Evolutionary conservation across 2,329 filamentous ascomycete species (phyloP), one percentile per base, ranked within the genome.

Genomic region (Cyphellophora europaea): DNA sequence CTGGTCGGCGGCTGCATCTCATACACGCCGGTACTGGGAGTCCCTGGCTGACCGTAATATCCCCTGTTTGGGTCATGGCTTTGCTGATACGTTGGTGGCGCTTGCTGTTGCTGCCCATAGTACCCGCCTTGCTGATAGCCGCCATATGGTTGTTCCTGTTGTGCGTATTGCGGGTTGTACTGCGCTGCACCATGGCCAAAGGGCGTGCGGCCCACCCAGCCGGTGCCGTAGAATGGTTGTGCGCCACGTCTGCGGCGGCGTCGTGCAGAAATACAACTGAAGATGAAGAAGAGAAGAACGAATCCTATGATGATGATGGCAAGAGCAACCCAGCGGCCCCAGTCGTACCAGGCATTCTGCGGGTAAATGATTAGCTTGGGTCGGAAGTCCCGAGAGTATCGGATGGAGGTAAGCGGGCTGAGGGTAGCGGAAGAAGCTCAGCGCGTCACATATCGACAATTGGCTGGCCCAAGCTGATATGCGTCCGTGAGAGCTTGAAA

Each of bases 321-420:
- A 14, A 85, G 69, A 13, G 88, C 72, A 30, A 93, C 74, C 86
- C 86, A 94, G 45, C 87, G 79, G 12, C 83, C 85, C 76, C 84
- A 93, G 49, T 63, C 67, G 48, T 74, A 66, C 86, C 85, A 93
- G 29, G 57, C 56, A n/a, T n/a, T n/a, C n/a, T n/a, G n/a, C n/a
- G n/a, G n/a, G n/a, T n/a, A n/a, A n/a, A n/a, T n/a, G n/a, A n/a
- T n/a, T n/a, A n/a, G n/a, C n/a, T n/a, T n/a, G n/a, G n/a, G n/a
- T n/a, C n/a, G n/a, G n/a, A n/a, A n/a, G n/a, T n/a, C n/a, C n/a
- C n/a, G n/a, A n/a, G n/a, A n/a, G n/a, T n/a, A n/a, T n/a, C n/a
- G n/a, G n/a, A n/a, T n/a, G n/a, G n/a, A n/a, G n/a, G n/a, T n/a
- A n/a, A n/a, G n/a, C n/a, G n/a, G n/a, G n/a, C n/a, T n/a, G n/a